Conservation (phyloP, 2,329 filamentous ascomycete species). For the Paraphoma sp. region DNA sequence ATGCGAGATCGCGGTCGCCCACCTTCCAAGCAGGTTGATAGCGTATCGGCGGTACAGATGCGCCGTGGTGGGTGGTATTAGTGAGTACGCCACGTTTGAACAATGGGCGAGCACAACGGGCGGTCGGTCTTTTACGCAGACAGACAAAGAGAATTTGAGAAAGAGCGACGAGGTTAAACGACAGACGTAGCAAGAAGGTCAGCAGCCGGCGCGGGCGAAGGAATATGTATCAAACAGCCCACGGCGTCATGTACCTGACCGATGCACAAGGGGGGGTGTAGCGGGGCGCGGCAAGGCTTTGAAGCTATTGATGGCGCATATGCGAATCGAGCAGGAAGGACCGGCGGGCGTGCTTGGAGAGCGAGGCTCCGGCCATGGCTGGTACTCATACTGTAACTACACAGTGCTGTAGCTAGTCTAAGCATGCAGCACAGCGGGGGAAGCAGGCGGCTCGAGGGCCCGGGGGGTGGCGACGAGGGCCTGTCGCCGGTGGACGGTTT, state of each 20-base stretch:
- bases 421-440: not conserved
- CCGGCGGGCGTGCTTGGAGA: constrained; percentile 5
- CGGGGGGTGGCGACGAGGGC: not conserved
- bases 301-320: constrained; percentile 27
- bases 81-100: constrained; percentile 2
- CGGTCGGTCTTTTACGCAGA: constrained; percentile 12
- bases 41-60: not conserved
- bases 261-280: constrained; percentile 9
- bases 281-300: constrained; percentile 12
- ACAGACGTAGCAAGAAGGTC: constrained; percentile 23
- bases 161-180: constrained; percentile 35
- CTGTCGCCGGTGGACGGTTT: not conserved
- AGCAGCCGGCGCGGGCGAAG: constrained; percentile 18
- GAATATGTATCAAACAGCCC: constrained; percentile 41
- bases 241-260: constrained; percentile 26
- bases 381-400: not conserved
- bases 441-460: not conserved
- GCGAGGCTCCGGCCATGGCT: not conserved
- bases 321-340: constrained; percentile 26
- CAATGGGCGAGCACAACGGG: constrained; percentile 3
- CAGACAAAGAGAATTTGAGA: constrained; percentile 23
- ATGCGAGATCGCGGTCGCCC: not conserved
- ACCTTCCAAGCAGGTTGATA: not conserved
- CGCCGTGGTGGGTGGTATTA: not conserved
- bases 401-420: not conserved